Evolutionary conservation across 768 basidiomycete genomes (phyloP), one percentile per base, ranked within the genome.

Genomic region (Cystoderma amianthinum): DNA sequence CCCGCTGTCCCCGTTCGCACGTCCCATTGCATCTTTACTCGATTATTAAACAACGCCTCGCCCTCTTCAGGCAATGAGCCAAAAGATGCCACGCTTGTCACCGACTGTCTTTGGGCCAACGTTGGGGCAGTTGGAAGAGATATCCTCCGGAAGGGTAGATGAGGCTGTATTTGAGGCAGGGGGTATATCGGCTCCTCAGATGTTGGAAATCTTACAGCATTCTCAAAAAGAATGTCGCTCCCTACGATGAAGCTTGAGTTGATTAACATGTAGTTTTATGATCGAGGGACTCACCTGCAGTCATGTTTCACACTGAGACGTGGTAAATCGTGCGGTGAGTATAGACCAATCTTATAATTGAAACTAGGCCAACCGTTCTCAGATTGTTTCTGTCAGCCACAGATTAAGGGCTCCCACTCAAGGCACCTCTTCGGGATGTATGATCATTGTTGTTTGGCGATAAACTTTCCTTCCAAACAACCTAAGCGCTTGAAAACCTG

Each of bases 61-160:
- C 59, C 59, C 43, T 74, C 72, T 53, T 85, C 85, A 3, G 74
- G 68, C 6, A 83, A 63, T 0, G 85, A 87, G 44, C 85, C 84
- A 50, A 83, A 79, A 0, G 89, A 88, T 3, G 78, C 69, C 13
- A 86, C 67, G 56, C 85, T 88, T 36, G 72, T 74, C 9, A 84
- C 69, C 0, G 85, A 87, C 32, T 80, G 72, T 25, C 85, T 64
- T 46, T 83, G 67, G 9, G 71, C 55, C 6, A 71, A 48, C 36
- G 69, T 71, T 11, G 80, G 69, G 42, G 72, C 57, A 28, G 74
- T 65, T 41, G 78, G 70, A 39, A 84, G 59, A 28, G 78, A 81
- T 43, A 82, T 82, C 25, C 80, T 67, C 41, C 80, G 68, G 51
- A 82, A 82, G 9, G 80, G 78, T 21, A 79, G 65, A 59, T 78